A percentile compares a stretch with the other conserved stretches of the same genome.
These are phyloP conservation scores for Termitomyces bulborhizus DNA, from an alignment of 768 basidiomycete genomes.

Conservation along the genomic window DNA sequence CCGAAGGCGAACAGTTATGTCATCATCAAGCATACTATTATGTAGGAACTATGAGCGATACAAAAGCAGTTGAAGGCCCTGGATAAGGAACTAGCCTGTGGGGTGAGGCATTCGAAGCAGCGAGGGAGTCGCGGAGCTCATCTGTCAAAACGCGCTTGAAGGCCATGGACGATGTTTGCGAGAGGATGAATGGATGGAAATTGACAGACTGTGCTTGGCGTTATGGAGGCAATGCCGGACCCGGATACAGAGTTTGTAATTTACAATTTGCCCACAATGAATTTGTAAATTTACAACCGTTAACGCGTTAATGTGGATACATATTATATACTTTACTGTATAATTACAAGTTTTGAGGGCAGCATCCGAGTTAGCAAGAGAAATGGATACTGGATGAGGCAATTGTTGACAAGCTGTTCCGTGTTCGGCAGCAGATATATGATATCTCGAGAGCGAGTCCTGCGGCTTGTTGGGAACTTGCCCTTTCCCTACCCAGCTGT, in stretches of 20 bases:
- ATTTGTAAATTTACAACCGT: background rate
- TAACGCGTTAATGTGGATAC: background rate
- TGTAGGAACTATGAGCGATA: background rate
- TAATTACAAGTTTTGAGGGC: background rate
- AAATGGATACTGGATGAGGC: background rate
- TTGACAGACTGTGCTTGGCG: constrained; percentile 1
- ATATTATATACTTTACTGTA: background rate
- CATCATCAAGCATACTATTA: constrained; percentile 39
- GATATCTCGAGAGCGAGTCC: constrained; percentile 3
- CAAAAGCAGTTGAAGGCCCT: background rate
- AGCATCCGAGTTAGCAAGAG: background rate
- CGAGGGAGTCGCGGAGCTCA: constrained; percentile 12
- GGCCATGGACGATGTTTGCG: constrained; percentile 4
- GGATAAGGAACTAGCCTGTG: constrained; percentile 10
- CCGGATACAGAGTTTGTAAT: background rate
- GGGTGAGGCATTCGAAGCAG: constrained; percentile 9
- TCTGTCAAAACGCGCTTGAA: constrained; percentile 26
- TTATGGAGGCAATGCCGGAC: background rate
- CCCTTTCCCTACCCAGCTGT: constrained; percentile 6
- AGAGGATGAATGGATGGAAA: background rate
- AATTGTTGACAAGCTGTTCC: constrained; percentile 8
- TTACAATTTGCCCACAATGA: background rate
- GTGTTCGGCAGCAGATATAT: constrained; percentile 15
- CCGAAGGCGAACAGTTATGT: constrained; percentile 48
- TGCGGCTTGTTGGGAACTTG: constrained; percentile 8